Conservation (phyloP, 495 filamentous ascomycete species). For the Emericellopsis terricola region DNA sequence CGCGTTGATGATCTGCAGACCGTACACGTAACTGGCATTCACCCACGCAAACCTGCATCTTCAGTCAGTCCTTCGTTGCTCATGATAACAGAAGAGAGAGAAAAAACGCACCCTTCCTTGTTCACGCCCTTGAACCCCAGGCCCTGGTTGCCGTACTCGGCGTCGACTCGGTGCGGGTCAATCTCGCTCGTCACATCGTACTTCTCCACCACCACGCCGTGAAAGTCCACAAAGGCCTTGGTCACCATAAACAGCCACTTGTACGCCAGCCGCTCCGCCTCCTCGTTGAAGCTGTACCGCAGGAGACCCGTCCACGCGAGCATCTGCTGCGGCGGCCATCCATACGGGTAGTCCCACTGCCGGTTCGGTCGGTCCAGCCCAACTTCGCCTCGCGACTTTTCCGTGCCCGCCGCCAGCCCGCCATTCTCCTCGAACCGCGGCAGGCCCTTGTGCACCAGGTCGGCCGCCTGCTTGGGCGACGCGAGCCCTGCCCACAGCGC, state of each 20-base stretch:
- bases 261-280: constrained; percentile 75
- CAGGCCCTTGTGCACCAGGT: constrained; percentile 56
- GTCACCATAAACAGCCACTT: constrained; percentile 97
- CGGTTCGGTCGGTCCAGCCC: constrained; percentile 73
- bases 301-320: constrained; percentile 85
- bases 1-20: constrained; percentile 63
- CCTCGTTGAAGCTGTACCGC: constrained; percentile 78
- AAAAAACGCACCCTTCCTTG: constrained; percentile 68
- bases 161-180: constrained; percentile 81
- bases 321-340: constrained; percentile 98
- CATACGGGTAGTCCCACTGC: constrained; percentile 97
- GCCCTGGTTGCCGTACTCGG: constrained; percentile 96
- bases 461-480: constrained; percentile 57
- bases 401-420: constrained; percentile 76
- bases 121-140: constrained; percentile 84
- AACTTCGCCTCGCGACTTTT: constrained; percentile 65
- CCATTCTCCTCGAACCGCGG: constrained; percentile 76
- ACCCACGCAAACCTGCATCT: constrained; percentile 82
- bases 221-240: constrained; percentile 92
- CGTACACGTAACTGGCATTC: constrained; percentile 89
- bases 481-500: constrained; percentile 85
- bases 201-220: constrained; percentile 94
- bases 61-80: constrained; percentile 9
- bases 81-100: background rate
- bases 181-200: constrained; percentile 86